phyloP scores from a whole-genome alignment of 139 green algal genomes.

The Edaphochlamys debaryana region DNA sequence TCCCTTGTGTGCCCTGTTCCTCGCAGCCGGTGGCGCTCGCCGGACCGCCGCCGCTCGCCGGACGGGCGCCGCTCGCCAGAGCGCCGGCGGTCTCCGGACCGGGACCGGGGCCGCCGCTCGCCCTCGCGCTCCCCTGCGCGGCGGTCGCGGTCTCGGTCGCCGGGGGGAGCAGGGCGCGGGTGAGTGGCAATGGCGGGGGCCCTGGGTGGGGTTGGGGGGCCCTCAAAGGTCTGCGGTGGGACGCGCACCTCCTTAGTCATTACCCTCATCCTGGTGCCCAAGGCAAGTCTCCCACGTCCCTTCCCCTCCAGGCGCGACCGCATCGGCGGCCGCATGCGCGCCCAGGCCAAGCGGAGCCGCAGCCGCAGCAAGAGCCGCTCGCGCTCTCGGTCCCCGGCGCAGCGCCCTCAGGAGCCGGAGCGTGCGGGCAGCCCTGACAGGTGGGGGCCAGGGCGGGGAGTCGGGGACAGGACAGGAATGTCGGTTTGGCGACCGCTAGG shows the following conservation, averaged over 20 bases:
- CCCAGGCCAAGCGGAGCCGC: slow-evolving; percentile 12
- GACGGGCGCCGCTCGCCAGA: background rate
- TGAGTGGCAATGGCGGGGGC: background rate
- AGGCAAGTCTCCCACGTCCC: background rate
- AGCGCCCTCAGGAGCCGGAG: background rate
- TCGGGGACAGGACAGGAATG: background rate
- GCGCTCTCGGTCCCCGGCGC: background rate
- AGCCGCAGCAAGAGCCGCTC: background rate
- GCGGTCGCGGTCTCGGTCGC: slow-evolving; percentile 2
- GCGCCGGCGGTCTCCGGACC: background rate
- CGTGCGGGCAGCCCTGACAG: background rate
- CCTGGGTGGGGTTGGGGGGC: background rate
- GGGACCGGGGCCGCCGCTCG: background rate
- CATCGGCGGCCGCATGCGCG: slow-evolving; percentile 19
- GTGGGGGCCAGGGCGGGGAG: background rate
- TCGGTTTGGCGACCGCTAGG: background rate
- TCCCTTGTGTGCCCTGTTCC: too few relatives aligned
- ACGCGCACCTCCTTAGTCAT: too few relatives aligned
- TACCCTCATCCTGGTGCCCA: background rate
- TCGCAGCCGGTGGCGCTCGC: slow-evolving; percentile 24
- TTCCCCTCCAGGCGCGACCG: background rate
- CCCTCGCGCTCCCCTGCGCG: background rate
- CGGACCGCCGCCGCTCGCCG: slow-evolving; percentile 1
- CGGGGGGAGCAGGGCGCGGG: background rate
- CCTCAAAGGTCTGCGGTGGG: too few relatives aligned